phyloP scores from a whole-genome alignment of 805 yeast species.

The Candida easanensis region DNA sequence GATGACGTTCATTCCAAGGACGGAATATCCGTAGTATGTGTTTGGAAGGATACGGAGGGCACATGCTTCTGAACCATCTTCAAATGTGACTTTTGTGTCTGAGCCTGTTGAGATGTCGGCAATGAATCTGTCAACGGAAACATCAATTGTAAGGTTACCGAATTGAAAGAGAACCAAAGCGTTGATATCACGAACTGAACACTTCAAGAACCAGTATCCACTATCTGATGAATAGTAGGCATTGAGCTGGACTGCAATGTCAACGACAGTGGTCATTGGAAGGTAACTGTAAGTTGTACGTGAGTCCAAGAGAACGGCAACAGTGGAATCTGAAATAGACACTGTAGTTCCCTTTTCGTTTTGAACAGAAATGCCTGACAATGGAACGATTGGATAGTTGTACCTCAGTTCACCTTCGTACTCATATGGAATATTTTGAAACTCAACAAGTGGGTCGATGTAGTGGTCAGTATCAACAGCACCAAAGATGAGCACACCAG shows the following conservation, averaged over 20 bases:
- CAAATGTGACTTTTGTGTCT: slow-evolving; percentile 42
- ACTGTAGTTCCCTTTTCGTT: slow-evolving; percentile 34
- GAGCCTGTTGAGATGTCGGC: slow-evolving; percentile 34
- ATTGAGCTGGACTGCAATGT: slow-evolving; percentile 65
- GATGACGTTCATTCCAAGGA: slow-evolving; percentile 60
- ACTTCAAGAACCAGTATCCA: slow-evolving; percentile 60
- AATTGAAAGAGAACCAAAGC: slow-evolving; percentile 54
- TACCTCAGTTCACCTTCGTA: slow-evolving; percentile 24
- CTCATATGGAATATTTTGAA: slow-evolving; percentile 45
- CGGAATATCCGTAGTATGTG: slow-evolving; percentile 43
- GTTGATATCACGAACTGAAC: slow-evolving; percentile 45
- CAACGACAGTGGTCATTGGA: slow-evolving; percentile 55
- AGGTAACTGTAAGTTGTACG: slow-evolving; percentile 46
- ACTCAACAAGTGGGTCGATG: slow-evolving; percentile 46
- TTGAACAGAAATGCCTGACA: slow-evolving; percentile 43
- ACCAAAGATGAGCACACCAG: slow-evolving; percentile 50
- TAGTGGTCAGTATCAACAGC: slow-evolving; percentile 49
- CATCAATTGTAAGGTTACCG: slow-evolving; percentile 47
- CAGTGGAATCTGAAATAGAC: not conserved
- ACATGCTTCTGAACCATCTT: slow-evolving; percentile 58
- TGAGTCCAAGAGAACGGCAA: slow-evolving; percentile 59
- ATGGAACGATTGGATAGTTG: slow-evolving; percentile 46
- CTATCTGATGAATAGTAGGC: slow-evolving; percentile 53
- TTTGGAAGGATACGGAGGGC: slow-evolving; percentile 49
- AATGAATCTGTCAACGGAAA: slow-evolving; percentile 50